A percentile compares a stretch with the other conserved stretches of the same genome.
Conservation (phyloP, 345 rosid species). For the Populus ilicifolia region DNA sequence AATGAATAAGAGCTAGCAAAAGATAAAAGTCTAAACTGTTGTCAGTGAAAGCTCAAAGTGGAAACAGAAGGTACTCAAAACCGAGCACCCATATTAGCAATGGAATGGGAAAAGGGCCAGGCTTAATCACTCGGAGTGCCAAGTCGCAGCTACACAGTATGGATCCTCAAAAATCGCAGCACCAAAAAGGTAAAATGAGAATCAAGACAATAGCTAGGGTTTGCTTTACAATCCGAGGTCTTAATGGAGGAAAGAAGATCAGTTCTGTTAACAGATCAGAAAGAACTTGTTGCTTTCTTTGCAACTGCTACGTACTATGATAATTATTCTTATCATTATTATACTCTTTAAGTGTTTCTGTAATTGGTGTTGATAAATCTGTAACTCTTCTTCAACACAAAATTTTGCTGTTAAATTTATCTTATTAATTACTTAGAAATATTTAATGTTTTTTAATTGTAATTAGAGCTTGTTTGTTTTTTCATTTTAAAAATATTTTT, state of each 20-base stretch:
- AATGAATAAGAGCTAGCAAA: neutral
- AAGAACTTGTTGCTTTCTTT: neutral
- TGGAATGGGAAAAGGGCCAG: neutral
- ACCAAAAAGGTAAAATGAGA: neutral
- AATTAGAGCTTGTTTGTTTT: too few relatives aligned
- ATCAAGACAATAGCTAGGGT: neutral
- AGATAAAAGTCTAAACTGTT: neutral
- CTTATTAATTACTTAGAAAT: too few relatives aligned
- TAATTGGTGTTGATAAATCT: too few relatives aligned
- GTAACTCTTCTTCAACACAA: neutral
- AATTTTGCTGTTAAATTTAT: neutral
- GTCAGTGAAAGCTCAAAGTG: neutral
- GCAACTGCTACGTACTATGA: neutral
- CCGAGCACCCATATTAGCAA: neutral
- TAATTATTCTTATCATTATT: neutral
- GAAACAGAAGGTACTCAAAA: neutral
- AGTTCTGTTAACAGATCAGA: neutral
- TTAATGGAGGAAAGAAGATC: neutral
- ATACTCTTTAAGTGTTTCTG: too few relatives aligned
- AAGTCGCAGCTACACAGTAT: neutral
- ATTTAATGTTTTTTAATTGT: too few relatives aligned
- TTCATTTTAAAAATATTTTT: too few relatives aligned
- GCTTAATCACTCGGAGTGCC: neutral
- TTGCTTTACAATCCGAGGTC: neutral
- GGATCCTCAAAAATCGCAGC: neutral